A percentile compares a stretch with the other conserved stretches of the same genome.
phyloP scores from a whole-genome alignment of 352 stramenopile species.

The Globisporangium cederbergense region DNA sequence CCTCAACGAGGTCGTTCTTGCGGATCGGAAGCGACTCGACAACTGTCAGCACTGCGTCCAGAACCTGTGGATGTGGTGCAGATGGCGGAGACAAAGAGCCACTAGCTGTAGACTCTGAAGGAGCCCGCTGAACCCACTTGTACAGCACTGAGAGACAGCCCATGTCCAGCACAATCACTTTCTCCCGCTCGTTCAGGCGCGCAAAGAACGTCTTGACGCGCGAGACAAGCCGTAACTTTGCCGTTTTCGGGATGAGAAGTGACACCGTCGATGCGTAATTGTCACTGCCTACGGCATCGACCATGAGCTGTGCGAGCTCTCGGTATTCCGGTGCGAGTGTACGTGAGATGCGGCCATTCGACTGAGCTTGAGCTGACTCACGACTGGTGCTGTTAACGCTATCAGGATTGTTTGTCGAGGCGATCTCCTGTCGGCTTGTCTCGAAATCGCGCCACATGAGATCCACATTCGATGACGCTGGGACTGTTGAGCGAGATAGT shows the following conservation, averaged over 20 bases:
- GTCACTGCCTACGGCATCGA: conserved; percentile 59
- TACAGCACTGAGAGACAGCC: conserved; percentile 54
- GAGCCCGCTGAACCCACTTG: conserved; percentile 47
- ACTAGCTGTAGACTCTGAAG: conserved; percentile 6
- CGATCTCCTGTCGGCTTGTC: conserved; percentile 42
- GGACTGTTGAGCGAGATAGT: conserved; percentile 27
- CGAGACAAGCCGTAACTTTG: conserved; percentile 65
- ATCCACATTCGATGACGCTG: conserved; percentile 21
- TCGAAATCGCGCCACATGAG: conserved; percentile 66
- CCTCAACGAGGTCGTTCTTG: conserved; percentile 63
- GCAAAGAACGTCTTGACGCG: conserved; percentile 72
- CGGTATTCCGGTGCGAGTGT: conserved; percentile 55
- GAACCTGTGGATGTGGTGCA: conserved; percentile 55
- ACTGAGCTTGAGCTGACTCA: background rate
- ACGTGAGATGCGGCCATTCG: conserved; percentile 23
- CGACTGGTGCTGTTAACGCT: conserved; percentile 8
- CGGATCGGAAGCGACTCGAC: conserved; percentile 57
- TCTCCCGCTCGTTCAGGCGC: conserved; percentile 53
- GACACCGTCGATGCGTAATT: conserved; percentile 77
- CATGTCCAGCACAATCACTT: conserved; percentile 46
- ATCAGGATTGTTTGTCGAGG: conserved; percentile 18
- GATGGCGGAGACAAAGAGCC: conserved; percentile 13
- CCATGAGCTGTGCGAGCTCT: conserved; percentile 64
- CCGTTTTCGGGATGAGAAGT: conserved; percentile 73
- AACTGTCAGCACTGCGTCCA: conserved; percentile 52